Evolutionary conservation across 2,329 filamentous ascomycete species (phyloP), one percentile per base, ranked within the genome.

Genomic region (Pseudocercospora macadamiae): DNA sequence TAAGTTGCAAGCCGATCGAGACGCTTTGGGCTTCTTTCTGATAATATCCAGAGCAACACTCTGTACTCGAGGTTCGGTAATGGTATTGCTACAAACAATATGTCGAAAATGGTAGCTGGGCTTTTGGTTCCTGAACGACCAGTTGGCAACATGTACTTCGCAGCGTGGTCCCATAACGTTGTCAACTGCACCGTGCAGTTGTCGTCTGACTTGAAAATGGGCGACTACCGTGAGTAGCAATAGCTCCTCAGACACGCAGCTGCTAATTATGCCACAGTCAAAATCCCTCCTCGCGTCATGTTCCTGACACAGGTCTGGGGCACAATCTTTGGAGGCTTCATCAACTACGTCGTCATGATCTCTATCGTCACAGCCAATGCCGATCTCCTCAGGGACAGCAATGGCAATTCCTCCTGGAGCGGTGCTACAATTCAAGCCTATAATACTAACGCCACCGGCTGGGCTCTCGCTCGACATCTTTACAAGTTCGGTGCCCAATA

Each of bases 61-160:
- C 74, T 63, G 10, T 63, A 60, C 30, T 63, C 60, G 9, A 42
- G 60, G 10, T 63, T 85, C 0, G 83, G 83, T 8, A 85, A 81
- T 45, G 83, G 83, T 10, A 84, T 85, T 30, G 80, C 81, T 6
- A 85, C 82, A 2, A 85, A 85, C 66, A 83, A 85, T 56, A 59
- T 86, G 36, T 84, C 82, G 18, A 84, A 84, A 63, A 82, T 84
- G 81, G 59, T 85, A 48, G 82, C 77, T 0, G 82, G 82, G 51
- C 72, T 83, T 2, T 70, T 82, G 57, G 63, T 83, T 2, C 82
- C 82, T 1, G 79, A 76, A 1, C 77, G 78, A 1, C 82, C 82
- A 0, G 64, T 84, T 3, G 82, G 80, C 2, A 84, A 84, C 68
- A 82, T 84, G 79, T 84, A 84, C 68, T 84, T 84, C 66, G 80